Evolutionary conservation across 495 filamentous ascomycete genomes (phyloP).

Genomic region (Penicillium ochrochloron): DNA sequence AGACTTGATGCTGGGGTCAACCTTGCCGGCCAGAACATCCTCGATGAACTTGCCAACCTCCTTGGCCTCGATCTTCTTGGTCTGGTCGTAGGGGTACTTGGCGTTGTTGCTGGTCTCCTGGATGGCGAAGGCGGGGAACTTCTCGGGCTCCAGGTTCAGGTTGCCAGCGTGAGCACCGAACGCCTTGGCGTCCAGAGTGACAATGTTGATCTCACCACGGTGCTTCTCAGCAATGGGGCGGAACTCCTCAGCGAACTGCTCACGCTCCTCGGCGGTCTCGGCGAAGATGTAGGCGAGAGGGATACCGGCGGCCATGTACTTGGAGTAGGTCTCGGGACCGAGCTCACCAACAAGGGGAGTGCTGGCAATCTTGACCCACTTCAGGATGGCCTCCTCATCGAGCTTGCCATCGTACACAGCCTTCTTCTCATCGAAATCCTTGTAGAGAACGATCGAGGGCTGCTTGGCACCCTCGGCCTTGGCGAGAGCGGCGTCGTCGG

Average conservation of each 20-base stretch:
- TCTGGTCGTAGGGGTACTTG: slow-evolving; percentile 94
- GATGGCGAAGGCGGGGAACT: slow-evolving; percentile 97
- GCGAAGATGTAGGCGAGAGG: slow-evolving; percentile 98
- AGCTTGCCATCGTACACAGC: slow-evolving; percentile 79
- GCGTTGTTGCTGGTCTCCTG: slow-evolving; percentile 94
- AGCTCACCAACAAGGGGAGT: slow-evolving; percentile 95
- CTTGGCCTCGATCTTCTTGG: slow-evolving; percentile 75
- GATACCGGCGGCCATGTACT: slow-evolving; percentile 93
- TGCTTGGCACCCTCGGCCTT: slow-evolving; percentile 86
- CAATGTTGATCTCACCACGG: slow-evolving; percentile 91
- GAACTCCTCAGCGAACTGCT: slow-evolving; percentile 68
- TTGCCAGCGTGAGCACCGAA: slow-evolving; percentile 96
- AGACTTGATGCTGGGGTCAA: slow-evolving; percentile 96
- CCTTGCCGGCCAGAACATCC: slow-evolving; percentile 83
- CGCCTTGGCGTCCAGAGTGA: slow-evolving; percentile 93
- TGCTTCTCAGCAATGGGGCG: slow-evolving; percentile 59
- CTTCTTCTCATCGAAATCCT: slow-evolving; percentile 98
- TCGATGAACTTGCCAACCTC: slow-evolving; percentile 83
- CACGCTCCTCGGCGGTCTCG: slow-evolving; percentile 88
- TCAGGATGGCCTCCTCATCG: slow-evolving; percentile 72
- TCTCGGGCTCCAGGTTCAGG: slow-evolving; percentile 93
- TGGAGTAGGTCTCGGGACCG: slow-evolving; percentile 94
- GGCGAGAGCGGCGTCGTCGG: slow-evolving; percentile 79
- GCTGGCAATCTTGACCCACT: slow-evolving; percentile 82
- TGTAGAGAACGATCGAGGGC: slow-evolving; percentile 93